Conservation (phyloP, 2,329 filamentous ascomycete species). For the Colletotrichum costaricense region DNA sequence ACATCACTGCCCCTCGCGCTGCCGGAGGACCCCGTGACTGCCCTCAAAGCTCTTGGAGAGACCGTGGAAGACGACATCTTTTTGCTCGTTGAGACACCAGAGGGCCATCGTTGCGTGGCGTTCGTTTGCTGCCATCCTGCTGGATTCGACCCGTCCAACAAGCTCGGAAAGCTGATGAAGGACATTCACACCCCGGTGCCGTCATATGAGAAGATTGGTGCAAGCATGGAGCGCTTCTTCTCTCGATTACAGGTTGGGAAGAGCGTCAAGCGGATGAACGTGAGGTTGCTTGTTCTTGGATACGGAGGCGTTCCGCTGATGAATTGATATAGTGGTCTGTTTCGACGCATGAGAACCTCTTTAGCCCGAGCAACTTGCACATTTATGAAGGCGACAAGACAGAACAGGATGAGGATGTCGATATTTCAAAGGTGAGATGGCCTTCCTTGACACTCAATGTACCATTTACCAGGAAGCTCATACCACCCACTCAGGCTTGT, state of each 20-base stretch:
- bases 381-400: conserved; percentile 47
- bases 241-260: conserved; percentile 58
- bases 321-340: conserved; percentile 56
- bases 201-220: conserved; percentile 63
- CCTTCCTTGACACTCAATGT: neutral
- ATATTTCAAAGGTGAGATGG: conserved; percentile 48
- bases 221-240: conserved; percentile 68
- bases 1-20: conserved; percentile 43
- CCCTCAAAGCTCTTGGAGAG: conserved; percentile 56
- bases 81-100: conserved; percentile 54
- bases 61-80: conserved; percentile 68
- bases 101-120: conserved; percentile 57
- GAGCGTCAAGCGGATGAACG: conserved; percentile 62
- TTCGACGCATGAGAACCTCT: conserved; percentile 55
- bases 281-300: conserved; percentile 41
- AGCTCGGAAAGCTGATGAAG: conserved; percentile 59
- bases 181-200: conserved; percentile 66
- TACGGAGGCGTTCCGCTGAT: neutral
- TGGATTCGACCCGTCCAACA: conserved; percentile 62
- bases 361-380: conserved; percentile 51
- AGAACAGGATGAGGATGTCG: conserved; percentile 49
- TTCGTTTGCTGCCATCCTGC: conserved; percentile 64
- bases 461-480: neutral
- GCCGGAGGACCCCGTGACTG: conserved; percentile 43
- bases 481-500: conserved; percentile 42